A percentile compares a stretch with the other conserved stretches of the same genome.
phyloP scores from a whole-genome alignment of 345 rosid species.

The Aegle marmelos region DNA sequence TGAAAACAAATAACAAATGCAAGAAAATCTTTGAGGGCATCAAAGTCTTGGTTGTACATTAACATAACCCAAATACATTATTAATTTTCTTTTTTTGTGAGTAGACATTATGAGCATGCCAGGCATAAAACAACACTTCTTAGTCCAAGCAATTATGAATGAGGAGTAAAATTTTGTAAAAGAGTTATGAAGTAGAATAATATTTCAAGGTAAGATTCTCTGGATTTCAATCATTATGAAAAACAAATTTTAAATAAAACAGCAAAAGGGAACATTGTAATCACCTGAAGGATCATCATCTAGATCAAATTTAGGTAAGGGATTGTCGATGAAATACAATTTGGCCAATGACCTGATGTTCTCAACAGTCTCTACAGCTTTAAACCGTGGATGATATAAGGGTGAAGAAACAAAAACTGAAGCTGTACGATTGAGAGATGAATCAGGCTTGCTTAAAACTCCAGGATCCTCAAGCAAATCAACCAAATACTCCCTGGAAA shows the following conservation, averaged over 20 bases:
- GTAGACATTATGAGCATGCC: not conserved
- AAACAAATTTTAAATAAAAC: not conserved
- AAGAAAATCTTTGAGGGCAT: not conserved
- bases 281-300: conserved; percentile 41
- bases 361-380: conserved; percentile 30
- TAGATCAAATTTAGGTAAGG: conserved; percentile 28
- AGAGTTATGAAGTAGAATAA: not conserved
- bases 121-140: not conserved
- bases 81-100: no score
- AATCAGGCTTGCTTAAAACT: conserved; percentile 45
- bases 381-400: conserved; percentile 46
- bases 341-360: conserved; percentile 42
- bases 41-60: not conserved
- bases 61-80: no score
- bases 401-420: conserved; percentile 50
- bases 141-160: not conserved
- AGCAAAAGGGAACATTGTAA: not conserved
- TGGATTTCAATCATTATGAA: not conserved
- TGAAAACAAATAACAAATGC: not conserved
- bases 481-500: conserved; percentile 54
- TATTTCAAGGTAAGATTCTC: not conserved
- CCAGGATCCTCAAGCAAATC: conserved; percentile 50
- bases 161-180: not conserved
- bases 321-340: conserved; percentile 38
- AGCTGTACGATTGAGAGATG: conserved; percentile 43